A percentile compares a stretch with the other conserved stretches of the same genome.
Conservation (phyloP, 305 asterid species). For the Fraxinus floribunda region DNA sequence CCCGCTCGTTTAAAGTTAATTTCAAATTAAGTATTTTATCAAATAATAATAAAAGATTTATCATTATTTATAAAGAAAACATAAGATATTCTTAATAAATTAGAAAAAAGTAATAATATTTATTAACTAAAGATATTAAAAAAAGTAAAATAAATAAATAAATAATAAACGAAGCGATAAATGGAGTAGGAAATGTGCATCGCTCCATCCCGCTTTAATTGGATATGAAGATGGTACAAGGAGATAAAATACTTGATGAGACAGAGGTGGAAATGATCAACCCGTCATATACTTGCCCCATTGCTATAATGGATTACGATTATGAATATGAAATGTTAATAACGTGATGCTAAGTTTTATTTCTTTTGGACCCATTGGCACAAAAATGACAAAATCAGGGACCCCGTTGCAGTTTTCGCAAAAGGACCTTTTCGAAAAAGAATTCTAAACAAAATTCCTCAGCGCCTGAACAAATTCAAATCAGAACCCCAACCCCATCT, state of each 20-base stretch:
- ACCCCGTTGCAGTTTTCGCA: not conserved
- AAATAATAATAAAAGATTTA: no score
- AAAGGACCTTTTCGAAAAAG: not conserved
- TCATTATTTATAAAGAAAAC: no score
- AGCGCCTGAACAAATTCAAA: slow-evolving; percentile 45
- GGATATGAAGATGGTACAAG: not conserved
- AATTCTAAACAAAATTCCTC: not conserved
- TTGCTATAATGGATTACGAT: not conserved
- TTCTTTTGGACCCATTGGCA: not conserved
- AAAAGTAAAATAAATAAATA: no score
- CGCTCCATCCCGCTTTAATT: no score
- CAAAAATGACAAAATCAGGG: not conserved
- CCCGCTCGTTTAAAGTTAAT: no score
- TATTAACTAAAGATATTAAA: no score
- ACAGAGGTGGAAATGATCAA: not conserved
- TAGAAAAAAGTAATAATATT: no score
- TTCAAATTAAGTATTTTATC: no score
- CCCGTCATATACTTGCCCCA: not conserved
- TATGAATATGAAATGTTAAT: not conserved
- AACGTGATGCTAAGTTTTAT: not conserved
- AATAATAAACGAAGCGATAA: no score
- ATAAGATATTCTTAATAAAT: no score
- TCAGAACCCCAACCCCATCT: not conserved
- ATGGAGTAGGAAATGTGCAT: no score
- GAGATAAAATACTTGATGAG: no score